Conservation (phyloP, 345 rosid species). For the Citrus maxima region DNA sequence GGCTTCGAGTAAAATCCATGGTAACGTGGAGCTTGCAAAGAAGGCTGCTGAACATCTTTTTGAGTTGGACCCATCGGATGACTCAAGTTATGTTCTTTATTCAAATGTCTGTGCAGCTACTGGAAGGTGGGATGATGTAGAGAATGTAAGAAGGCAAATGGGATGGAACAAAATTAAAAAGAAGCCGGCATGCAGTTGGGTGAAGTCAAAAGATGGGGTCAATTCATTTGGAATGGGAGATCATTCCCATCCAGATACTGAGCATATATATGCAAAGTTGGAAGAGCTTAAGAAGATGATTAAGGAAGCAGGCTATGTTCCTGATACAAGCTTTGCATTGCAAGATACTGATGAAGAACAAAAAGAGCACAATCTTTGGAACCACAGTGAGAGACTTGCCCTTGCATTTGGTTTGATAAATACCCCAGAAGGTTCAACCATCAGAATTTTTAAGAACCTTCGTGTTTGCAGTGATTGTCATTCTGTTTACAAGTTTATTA, state of each 20-base stretch:
- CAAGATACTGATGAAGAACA: constrained; percentile 95
- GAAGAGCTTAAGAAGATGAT: constrained; percentile 74
- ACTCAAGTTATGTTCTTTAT: constrained; percentile 77
- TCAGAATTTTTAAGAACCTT: constrained; percentile 77
- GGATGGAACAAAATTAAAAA: constrained; percentile 64
- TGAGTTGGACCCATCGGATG: constrained; percentile 67
- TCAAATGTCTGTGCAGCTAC: constrained; percentile 82
- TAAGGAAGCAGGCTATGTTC: constrained; percentile 71
- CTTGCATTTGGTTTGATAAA: constrained; percentile 68
- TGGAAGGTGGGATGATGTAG: constrained; percentile 77
- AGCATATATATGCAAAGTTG: constrained; percentile 62
- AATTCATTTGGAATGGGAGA: constrained; percentile 78
- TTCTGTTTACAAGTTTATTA: constrained; percentile 70
- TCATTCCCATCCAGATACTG: constrained; percentile 51
- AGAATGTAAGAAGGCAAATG: constrained; percentile 70
- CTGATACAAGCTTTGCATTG: constrained; percentile 73
- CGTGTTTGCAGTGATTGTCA: constrained; percentile 86
- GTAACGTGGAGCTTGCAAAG: constrained; percentile 67
- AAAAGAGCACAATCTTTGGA: constrained; percentile 87
- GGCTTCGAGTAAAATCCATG: constrained; percentile 75
- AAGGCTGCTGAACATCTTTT: constrained; percentile 66
- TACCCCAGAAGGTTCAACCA: constrained; percentile 52
- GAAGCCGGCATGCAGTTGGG: constrained; percentile 94
- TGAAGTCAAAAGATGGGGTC: constrained; percentile 61
- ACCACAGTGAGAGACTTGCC: constrained; percentile 87